These are phyloP conservation scores for Amanita inopinata DNA, from an alignment of 768 basidiomycete genomes.

Conservation along the genomic window DNA sequence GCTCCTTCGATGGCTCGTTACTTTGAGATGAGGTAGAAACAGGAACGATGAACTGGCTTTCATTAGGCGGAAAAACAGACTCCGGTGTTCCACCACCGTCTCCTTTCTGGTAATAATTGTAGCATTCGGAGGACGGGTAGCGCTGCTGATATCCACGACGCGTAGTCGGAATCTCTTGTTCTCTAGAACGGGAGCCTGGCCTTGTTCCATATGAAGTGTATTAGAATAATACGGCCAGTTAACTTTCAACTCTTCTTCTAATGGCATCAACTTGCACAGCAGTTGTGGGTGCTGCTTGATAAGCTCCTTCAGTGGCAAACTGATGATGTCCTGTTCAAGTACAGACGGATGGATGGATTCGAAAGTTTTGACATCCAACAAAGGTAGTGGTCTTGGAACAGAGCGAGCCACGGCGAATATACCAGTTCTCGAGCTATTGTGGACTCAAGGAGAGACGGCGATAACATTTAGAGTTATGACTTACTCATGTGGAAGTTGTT, in stretches of 20 bases:
- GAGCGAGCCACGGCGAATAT: conserved; percentile 39
- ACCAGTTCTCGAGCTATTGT: conserved; percentile 38
- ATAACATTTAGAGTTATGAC: conserved; percentile 15
- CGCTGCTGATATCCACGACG: no score
- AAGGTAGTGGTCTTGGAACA: conserved; percentile 40
- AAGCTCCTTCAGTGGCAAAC: conserved; percentile 23
- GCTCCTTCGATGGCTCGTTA: no score
- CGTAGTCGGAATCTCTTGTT: no score
- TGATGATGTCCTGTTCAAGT: conserved; percentile 29
- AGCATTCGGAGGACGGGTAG: no score
- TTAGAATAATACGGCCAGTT: conserved; percentile 36
- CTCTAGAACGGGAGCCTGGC: no score
- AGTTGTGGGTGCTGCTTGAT: conserved; percentile 35
- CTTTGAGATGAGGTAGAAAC: no score
- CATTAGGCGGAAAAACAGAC: no score
- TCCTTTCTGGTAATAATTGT: no score
- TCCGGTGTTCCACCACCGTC: no score
- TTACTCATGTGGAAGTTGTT: conserved; percentile 54
- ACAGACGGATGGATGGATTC: conserved; percentile 59
- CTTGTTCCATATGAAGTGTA: conserved; percentile 15
- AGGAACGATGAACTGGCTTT: no score
- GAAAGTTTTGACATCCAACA: conserved; percentile 34
- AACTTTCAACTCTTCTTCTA: conserved; percentile 42
- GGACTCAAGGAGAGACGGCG: conserved; percentile 3
- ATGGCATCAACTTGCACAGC: conserved; percentile 31